Conservation (phyloP, 352 stramenopile genomes). For the Halophytophthora batemanensis region DNA sequence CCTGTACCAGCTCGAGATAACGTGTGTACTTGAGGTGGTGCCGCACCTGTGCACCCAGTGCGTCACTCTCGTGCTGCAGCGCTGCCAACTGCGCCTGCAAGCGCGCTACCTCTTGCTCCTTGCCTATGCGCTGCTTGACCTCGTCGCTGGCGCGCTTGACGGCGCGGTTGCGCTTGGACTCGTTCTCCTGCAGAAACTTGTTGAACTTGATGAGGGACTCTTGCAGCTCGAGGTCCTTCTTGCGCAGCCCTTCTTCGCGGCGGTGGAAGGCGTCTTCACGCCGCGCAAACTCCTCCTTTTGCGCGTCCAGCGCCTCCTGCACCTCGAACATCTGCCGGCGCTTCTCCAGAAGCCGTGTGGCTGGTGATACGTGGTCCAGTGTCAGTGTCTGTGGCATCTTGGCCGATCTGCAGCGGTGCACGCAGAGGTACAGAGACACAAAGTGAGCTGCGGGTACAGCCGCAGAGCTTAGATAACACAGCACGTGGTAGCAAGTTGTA, state of each 20-base stretch:
- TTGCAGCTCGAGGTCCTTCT: conserved; percentile 94
- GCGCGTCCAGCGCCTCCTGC: conserved; percentile 90
- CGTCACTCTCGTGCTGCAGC: conserved; percentile 66
- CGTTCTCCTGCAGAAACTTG: conserved; percentile 94
- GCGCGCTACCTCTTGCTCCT: conserved; percentile 84
- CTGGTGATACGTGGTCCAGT: conserved; percentile 91
- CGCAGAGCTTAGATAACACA: background rate
- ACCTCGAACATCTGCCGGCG: conserved; percentile 95
- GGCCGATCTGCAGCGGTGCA: conserved; percentile 10
- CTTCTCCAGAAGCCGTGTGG: conserved; percentile 92
- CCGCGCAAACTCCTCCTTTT: conserved; percentile 93
- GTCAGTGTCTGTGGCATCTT: conserved; percentile 88
- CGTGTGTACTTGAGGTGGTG: conserved; percentile 86
- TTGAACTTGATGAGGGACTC: conserved; percentile 97
- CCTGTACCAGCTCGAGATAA: conserved; percentile 89
- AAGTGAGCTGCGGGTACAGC: background rate
- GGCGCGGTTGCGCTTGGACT: conserved; percentile 92
- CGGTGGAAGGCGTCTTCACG: conserved; percentile 90
- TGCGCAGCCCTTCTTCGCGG: conserved; percentile 90
- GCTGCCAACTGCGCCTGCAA: conserved; percentile 70
- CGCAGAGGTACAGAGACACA: background rate
- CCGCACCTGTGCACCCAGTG: conserved; percentile 58
- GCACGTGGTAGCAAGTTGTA: background rate
- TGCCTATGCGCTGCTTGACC: conserved; percentile 87
- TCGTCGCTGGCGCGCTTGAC: conserved; percentile 91